Evolutionary conservation across 2,329 filamentous ascomycete genomes (phyloP), one percentile per base, ranked within the genome.

Genomic region (Colletotrichum truncatum): DNA sequence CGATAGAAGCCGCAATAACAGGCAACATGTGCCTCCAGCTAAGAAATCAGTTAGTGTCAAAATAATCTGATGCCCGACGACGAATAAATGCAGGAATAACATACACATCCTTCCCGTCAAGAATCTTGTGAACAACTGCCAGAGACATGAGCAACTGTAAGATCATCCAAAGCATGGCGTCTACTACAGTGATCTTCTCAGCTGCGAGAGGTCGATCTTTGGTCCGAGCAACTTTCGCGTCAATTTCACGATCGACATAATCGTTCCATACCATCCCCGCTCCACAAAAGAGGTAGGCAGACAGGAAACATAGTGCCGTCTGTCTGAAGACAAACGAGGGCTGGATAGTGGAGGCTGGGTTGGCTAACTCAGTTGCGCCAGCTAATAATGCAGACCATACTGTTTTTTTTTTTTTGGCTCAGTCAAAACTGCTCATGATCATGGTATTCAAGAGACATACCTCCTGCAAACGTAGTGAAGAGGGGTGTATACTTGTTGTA

Each of bases 201-300:
- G 67, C 53, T 1, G 73, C 72, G 14, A 75, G 43, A 1, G 73
- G 73, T 1, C 73, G 71, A 23, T 72, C 48, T 56, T 74, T 74
- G 14, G 73, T 74, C n/a, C 73, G 69, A 3, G 69, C 68, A 9
- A 73, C 72, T 7, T 73, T 68, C 21, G 66, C 64, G 34, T 74
- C 73, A 26, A 74, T 73, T 32, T 73, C 69, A 3, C 70, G 72
- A 46, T 74, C 73, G 6, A 74, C 67, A 66, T 68, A 73, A 60
- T 74, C 73, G 36, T 74, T 73, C 73, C 73, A 74, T 2, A 73
- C 73, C 72, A 73, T 74, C 8, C 72, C 73, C 1, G 73, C 73
- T 6, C 73, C 73, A 39, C 72, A 73, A 36, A 73, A 73, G 1
- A 72, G 30, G 41, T 71, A 74, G 3, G 69, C 66, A 32, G 69